Base-by-base conservation (phyloP, 768 basidiomycete species). In the Leccinum variicolor region DNA sequence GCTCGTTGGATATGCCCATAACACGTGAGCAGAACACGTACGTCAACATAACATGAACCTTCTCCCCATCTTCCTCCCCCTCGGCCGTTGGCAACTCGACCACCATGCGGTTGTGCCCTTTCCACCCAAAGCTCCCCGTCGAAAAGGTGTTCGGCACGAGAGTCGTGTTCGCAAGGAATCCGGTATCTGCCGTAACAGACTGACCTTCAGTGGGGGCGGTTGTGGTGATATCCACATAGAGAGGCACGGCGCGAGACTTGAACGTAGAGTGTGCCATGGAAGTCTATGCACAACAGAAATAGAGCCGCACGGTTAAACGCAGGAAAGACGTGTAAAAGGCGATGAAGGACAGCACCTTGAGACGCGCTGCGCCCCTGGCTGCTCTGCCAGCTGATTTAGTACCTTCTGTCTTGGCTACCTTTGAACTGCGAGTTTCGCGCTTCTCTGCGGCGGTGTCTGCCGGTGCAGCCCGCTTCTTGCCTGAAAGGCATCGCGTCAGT, bases 51-150 rank as follows among this genome's bases (percentile, higher is more conserved):
- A 92, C 87, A 64, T 87, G 81, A 2, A 92, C 86, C 59, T 81
- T 85, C 71, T 84, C 84, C 69, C 79, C 75, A 5, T 73, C 79
- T 43, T 75, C 82, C 14, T 71, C 77, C 15, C 71, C 74, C 15
- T 82, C 80, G 0, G 74, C 66, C 55, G 78, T 76, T 54, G 81
- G 76, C 15, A 92, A 68, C 64, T 90, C 87, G 52, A 93, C 77
- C 1, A 76, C 78, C 58, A 92, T 71, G 25, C 84, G 80, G 69
- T 85, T 87, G 69, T 72, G 81, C 2, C 86, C 90, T 69, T 91
- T 92, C 91, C 91, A 93, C 17, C 92, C 91, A 68, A 87, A 90
- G 66, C 87, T 89, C 11, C 90, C 89, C 0, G 89, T 90, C 14
- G 76, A 65, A 71, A 93, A 91, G 39, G 81, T 76, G 57, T 73